Evolutionary conservation across 2,329 filamentous ascomycete species (phyloP), one percentile per base, ranked within the genome.

Genomic region (Cladophialophora yegresii): DNA sequence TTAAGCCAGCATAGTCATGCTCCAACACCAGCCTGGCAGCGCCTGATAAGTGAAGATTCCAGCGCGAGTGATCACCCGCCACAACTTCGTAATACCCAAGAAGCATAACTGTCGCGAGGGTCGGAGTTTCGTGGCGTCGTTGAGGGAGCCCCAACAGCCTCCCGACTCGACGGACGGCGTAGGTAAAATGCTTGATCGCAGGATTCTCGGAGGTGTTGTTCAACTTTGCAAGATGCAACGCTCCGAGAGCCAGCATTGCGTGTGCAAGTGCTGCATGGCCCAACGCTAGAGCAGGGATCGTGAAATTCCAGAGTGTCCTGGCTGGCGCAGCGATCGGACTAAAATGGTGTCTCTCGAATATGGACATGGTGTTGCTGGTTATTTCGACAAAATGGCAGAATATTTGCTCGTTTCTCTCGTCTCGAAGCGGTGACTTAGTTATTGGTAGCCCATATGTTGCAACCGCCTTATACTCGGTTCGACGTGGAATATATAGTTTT

Each of bases 51-150:
- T 98, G 95, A 67, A 90, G 93, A 72, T 91, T 95, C 95, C 95
- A 99, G 75, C 96, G 96, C 61, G 89, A 87, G 72, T 98, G 93
- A 70, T 99, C 93, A 23, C 92, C 93, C 40, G 89, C 90, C 88
- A 93, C 95, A 20, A 97, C 91, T 75, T 98, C 95, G 72, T 96
- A 98, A 75, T 92, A 98, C 0, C 88, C 91, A 7, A 99, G 83
- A 7, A 98, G 80, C 40, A 97, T 81, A 0, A 91, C 92, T 1
- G 93, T 92, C 7, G 93, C 93, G n/a, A 98, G 80, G 0, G 92
- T 97, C 1, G 91, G 87, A 8, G 91, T 85, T 62, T 92, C 87
- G 8, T 88, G 87, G 59, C 92, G 86, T 71, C 87, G 87, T 53
- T 82, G 83, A 0, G 87, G 81, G 28, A 90, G 84, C 54, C 86